These are phyloP conservation scores for Phytophthora sansomeana DNA, from an alignment of 352 stramenopile genomes.

Conservation along the genomic window DNA sequence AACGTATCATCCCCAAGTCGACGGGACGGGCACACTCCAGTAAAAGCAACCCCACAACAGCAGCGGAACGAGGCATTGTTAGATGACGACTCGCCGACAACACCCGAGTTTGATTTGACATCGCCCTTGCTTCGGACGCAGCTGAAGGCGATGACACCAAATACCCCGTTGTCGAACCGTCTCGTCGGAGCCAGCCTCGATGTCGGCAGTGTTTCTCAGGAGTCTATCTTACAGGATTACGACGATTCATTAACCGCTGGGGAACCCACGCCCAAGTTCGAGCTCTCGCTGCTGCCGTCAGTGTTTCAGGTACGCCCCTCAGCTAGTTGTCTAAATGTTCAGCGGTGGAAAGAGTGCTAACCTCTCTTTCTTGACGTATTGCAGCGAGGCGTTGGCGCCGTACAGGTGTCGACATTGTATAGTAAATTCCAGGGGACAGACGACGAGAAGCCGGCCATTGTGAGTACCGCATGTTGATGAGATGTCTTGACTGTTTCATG, in stretches of 20 bases:
- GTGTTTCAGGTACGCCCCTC: constrained; percentile 70
- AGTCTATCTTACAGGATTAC: constrained; percentile 70
- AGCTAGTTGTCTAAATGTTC: not conserved
- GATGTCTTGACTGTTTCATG: constrained; percentile 30
- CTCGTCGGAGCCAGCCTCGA: constrained; percentile 81
- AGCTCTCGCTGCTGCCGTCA: constrained; percentile 71
- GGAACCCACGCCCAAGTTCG: constrained; percentile 74
- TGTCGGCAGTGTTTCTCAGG: constrained; percentile 74
- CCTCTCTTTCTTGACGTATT: constrained; percentile 1
- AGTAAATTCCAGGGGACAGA: constrained; percentile 81
- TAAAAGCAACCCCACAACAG: constrained; percentile 28
- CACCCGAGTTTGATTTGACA: constrained; percentile 71
- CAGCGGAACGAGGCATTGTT: constrained; percentile 43
- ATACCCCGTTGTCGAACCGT: constrained; percentile 86
- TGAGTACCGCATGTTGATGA: constrained; percentile 47
- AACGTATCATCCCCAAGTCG: constrained; percentile 59
- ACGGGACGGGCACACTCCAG: constrained; percentile 16
- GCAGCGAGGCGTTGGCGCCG: constrained; percentile 77
- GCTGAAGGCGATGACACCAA: constrained; percentile 85
- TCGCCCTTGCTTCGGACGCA: constrained; percentile 83
- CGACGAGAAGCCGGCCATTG: constrained; percentile 63
- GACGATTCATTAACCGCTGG: constrained; percentile 74
- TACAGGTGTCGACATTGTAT: constrained; percentile 86
- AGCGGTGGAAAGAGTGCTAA: constrained; percentile 3
- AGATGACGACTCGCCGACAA: constrained; percentile 67